These are phyloP conservation scores for Aulographum hederae DNA, from an alignment of 2,329 filamentous ascomycete species.

Conservation along the genomic window DNA sequence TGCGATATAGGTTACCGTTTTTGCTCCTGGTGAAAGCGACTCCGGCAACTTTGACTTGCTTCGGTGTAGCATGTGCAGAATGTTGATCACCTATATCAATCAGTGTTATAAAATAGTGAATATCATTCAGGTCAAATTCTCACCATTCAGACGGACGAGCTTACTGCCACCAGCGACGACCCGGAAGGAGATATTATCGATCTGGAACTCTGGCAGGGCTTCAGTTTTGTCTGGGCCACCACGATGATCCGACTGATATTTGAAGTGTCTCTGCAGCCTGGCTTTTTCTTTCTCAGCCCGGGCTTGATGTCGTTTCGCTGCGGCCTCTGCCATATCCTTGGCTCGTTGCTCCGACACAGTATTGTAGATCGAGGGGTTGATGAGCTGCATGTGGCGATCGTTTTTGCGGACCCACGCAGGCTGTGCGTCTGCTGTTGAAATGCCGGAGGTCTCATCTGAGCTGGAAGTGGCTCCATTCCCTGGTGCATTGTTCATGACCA, in stretches of 20 bases:
- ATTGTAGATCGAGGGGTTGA: conserved; percentile 1
- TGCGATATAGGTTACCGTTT: conserved; percentile 68
- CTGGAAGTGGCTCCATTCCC: no score
- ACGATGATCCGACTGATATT: no score
- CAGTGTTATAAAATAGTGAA: no score
- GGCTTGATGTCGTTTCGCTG: neutral
- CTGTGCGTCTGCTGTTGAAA: neutral
- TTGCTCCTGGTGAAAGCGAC: conserved; percentile 76
- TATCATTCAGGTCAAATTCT: no score
- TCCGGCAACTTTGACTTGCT: conserved; percentile 51
- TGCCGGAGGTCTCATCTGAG: no score
- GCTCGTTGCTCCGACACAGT: neutral
- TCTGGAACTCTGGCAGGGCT: neutral
- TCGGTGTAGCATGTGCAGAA: conserved; percentile 51
- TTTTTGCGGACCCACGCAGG: neutral
- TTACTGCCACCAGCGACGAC: conserved; percentile 2
- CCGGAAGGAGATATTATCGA: conserved; percentile 1
- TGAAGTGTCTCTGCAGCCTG: neutral
- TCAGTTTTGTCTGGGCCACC: no score
- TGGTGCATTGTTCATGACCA: neutral
- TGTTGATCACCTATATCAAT: conserved; percentile 41
- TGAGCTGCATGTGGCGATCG: conserved; percentile 7
- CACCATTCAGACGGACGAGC: conserved; percentile 6
- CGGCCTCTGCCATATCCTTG: neutral
- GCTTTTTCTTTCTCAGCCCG: neutral